Conservation (phyloP, 805 yeast species). For the Nakazawaea ishiwadae region DNA sequence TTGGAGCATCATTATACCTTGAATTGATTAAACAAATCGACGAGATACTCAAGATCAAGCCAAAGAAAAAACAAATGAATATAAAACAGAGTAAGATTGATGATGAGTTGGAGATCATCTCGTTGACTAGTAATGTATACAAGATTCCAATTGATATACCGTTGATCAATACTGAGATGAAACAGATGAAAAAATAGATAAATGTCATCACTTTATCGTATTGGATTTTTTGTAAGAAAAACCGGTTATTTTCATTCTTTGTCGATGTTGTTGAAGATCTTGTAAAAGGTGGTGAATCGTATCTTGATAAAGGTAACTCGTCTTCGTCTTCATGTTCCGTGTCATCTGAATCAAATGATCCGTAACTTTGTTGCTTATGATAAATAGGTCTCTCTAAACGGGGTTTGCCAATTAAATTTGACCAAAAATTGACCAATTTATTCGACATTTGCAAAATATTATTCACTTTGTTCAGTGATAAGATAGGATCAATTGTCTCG, state of each 20-base stretch:
- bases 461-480: conserved; percentile 20
- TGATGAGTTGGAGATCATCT: conserved; percentile 9
- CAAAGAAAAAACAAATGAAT: conserved; percentile 8
- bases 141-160: conserved; percentile 41
- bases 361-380: not conserved
- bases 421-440: conserved; percentile 14
- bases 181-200: conserved; percentile 35
- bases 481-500: conserved; percentile 16
- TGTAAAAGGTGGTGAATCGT: conserved; percentile 3
- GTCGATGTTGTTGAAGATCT: not conserved
- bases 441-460: conserved; percentile 20
- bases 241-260: conserved; percentile 1
- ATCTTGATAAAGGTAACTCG: conserved; percentile 4
- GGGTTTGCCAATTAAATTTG: not conserved
- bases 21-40: conserved; percentile 3
- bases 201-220: conserved; percentile 41
- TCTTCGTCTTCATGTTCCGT: conserved; percentile 16
- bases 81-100: conserved; percentile 4
- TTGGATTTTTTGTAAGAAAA: conserved; percentile 19
- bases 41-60: conserved; percentile 5
- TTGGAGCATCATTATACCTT: conserved; percentile 7
- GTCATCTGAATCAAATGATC: conserved; percentile 8
- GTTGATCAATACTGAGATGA: conserved; percentile 35
- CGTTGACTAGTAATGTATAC: conserved; percentile 18
- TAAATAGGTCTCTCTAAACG: too few relatives aligned